These are phyloP conservation scores for Musa itinerans DNA, from an alignment of 176 grass and related monocot species.

Conservation along the genomic window DNA sequence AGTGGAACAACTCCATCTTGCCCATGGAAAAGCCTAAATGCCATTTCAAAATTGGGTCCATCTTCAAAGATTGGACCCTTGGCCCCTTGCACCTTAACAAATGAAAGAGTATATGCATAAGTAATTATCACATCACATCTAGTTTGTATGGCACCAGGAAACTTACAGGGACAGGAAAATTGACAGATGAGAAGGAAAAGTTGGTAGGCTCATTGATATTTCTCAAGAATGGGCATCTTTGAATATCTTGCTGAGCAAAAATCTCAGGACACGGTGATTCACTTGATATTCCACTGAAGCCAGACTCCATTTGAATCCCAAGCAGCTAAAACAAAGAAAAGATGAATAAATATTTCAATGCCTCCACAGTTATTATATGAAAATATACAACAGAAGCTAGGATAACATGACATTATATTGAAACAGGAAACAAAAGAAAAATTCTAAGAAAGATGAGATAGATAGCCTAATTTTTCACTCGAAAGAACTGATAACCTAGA, in stretches of 20 bases:
- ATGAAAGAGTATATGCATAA: constrained; percentile 7
- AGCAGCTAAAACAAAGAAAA: background rate
- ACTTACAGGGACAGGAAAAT: constrained; percentile 60
- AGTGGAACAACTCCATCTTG: constrained; percentile 81
- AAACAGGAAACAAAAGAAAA: background rate
- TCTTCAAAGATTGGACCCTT: constrained; percentile 98
- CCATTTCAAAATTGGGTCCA: constrained; percentile 87
- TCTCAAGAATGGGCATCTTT: constrained; percentile 12
- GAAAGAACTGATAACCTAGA: too few relatives aligned
- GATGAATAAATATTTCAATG: background rate
- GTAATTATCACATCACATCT: constrained; percentile 4
- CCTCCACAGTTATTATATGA: too few relatives aligned
- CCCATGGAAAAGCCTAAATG: constrained; percentile 94
- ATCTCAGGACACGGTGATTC: constrained; percentile 41
- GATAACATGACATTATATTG: too few relatives aligned
- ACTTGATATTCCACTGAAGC: constrained; percentile 30
- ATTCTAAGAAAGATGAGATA: background rate
- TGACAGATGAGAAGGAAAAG: constrained; percentile 49
- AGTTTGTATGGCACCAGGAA: background rate
- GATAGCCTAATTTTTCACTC: too few relatives aligned
- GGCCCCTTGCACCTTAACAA: constrained; percentile 54
- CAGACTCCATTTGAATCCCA: constrained; percentile 45
- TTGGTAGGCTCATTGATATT: constrained; percentile 89
- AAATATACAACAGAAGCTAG: too few relatives aligned
- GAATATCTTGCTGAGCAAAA: constrained; percentile 51